These are phyloP conservation scores for Saccharomyces paradoxus DNA, from an alignment of 805 yeast species.

Conservation along the genomic window DNA sequence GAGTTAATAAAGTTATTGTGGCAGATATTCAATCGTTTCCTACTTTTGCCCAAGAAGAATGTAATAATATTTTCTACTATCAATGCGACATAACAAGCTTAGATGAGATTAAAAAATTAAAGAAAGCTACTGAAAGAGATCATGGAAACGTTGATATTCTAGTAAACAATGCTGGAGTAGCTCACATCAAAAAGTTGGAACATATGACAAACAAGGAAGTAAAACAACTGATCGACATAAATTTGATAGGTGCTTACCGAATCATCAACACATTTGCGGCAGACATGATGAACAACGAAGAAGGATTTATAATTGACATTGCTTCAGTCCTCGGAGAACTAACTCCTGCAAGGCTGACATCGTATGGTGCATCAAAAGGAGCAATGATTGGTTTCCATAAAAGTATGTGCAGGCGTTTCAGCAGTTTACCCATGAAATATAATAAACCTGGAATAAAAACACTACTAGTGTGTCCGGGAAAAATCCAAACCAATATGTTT, in stretches of 20 bases:
- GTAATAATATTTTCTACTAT: constrained; percentile 44
- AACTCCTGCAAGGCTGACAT: constrained; percentile 71
- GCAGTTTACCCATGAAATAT: neutral
- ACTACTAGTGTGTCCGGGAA: constrained; percentile 80
- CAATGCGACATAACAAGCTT: constrained; percentile 62
- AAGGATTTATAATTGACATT: constrained; percentile 75
- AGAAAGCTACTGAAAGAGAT: constrained; percentile 36
- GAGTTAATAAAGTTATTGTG: constrained; percentile 50
- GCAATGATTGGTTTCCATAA: constrained; percentile 82
- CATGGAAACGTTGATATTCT: constrained; percentile 57
- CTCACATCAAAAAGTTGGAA: constrained; percentile 47
- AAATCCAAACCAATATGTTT: constrained; percentile 69
- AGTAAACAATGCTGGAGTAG: constrained; percentile 81
- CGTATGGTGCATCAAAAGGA: constrained; percentile 86
- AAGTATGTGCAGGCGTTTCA: constrained; percentile 60
- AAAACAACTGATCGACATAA: constrained; percentile 54
- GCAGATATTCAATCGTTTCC: constrained; percentile 44
- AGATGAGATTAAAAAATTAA: constrained; percentile 36
- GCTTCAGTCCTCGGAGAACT: constrained; percentile 80
- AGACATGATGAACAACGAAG: constrained; percentile 46
- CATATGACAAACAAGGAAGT: constrained; percentile 52
- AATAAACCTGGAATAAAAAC: constrained; percentile 43
- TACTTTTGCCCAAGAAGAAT: constrained; percentile 15
- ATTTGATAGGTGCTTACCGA: constrained; percentile 61
- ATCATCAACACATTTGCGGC: constrained; percentile 68